These are phyloP conservation scores for Erythrobasidium hasegawianum DNA, from an alignment of 1,284 basidiomycete genomes.

Conservation along the genomic window DNA sequence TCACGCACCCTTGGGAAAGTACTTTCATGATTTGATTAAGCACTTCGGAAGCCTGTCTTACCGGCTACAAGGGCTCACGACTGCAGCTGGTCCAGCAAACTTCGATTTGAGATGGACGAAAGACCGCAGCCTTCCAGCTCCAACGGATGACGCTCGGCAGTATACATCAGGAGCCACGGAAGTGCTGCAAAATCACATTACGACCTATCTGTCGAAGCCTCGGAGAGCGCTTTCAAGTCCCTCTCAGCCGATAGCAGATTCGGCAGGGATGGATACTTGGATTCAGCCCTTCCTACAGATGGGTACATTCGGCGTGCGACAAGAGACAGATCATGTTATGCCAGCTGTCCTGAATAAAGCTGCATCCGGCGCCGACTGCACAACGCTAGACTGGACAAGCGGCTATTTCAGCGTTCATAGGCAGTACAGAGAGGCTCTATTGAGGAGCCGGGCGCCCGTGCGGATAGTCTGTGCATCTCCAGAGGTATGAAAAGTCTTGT, in stretches of 20 bases:
- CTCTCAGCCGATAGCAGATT: neutral
- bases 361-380: slow-evolving; percentile 44
- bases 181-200: neutral
- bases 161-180: slow-evolving; percentile 14
- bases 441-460: slow-evolving; percentile 60
- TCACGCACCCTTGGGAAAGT: slow-evolving; percentile 67
- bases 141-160: slow-evolving; percentile 2
- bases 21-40: slow-evolving; percentile 74
- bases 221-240: neutral
- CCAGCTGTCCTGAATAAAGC: slow-evolving; percentile 53
- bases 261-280: slow-evolving; percentile 37
- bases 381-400: slow-evolving; percentile 67
- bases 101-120: slow-evolving; percentile 25
- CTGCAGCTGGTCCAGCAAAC: slow-evolving; percentile 5
- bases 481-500: no score
- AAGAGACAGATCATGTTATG: slow-evolving; percentile 48
- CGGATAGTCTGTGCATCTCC: slow-evolving; percentile 82
- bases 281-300: slow-evolving; percentile 51
- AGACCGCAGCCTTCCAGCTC: neutral
- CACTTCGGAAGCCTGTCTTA: slow-evolving; percentile 73
- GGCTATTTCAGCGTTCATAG: slow-evolving; percentile 90
- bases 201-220: neutral
- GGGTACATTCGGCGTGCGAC: slow-evolving; percentile 48
- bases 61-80: slow-evolving; percentile 50
- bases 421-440: slow-evolving; percentile 71